Evolutionary conservation across 768 basidiomycete species (phyloP), one percentile per base, ranked within the genome.

Genomic region (Panaeolus papilionaceus): DNA sequence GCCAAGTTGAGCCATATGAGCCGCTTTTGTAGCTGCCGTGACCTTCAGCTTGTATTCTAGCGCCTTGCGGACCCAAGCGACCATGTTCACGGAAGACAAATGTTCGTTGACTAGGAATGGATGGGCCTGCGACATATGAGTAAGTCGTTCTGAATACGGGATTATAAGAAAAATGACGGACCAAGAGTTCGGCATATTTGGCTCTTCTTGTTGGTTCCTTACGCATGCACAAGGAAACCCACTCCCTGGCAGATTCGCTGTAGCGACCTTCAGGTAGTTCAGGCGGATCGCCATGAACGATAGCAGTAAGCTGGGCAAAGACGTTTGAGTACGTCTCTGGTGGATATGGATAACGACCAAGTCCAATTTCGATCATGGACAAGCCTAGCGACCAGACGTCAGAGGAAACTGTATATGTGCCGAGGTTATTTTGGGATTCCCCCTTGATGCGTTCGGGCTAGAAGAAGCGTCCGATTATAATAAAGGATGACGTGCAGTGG

Each of bases 371-470:
- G 73, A 99, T 94, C 77, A 98, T 91, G 4, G 93, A 92, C 51
- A 99, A 84, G 12, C 97, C 97, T 23, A 98, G 88, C 7, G 96
- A 98, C 97, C 97, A 99, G 14, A 99, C 92, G 75, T 99, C 98
- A 10, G 96, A 96, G 5, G 96, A 92, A 65, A 98, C 96, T 20
- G 96, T 96, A 79, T 99, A 99, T 4, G 95, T 94, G 38, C 92
- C 89, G 61, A 92, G 81, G 66, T 92, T 89, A 74, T 92, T 92
- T 74, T 90, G 89, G 0, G 94, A 95, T 79, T 98, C 96, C 65
- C 96, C 96, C 75, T 94, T 92, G 75, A 99, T 99, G 37, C 98
- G 91, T 75, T 99, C 97, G 44, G 97, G 98, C 93, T 95, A 73
- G 58, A 45, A 7, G 64, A 66, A 58, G 68, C 47, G 26, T 45